Base-by-base conservation (phyloP, 495 filamentous ascomycete genomes). In the Hamigera avellanea region DNA sequence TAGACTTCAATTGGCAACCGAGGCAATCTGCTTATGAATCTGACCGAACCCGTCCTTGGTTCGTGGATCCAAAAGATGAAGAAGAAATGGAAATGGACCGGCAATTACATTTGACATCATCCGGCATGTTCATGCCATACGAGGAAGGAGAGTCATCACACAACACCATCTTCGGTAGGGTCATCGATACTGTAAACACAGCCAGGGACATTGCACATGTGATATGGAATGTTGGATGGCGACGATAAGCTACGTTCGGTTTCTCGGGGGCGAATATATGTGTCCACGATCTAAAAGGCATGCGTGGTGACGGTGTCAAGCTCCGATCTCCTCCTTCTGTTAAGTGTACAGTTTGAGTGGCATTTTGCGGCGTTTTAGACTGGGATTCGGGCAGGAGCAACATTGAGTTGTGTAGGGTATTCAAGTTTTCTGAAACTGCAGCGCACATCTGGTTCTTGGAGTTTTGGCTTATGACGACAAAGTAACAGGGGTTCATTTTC, bases 141-240 rank as follows among this genome's bases (percentile, higher is more conserved):
- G 80, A 88, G 19, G 82, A 88, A 32, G 64, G 75, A 4, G 77
- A 81, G 36, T 39, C 64, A 1, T 58, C 70, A 8, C 67, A 62
- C 30, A 61, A 72, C 19, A 68, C 73, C 14, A 61, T 96, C 25
- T 73, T 95, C 43, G 83, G 85, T 39, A 74, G 79, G 43, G 80
- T 95, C 15, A 77, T 91, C 50, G 85, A 96, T 54, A 91, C 87
- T 28, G 84, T 98, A 49, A 95, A 98, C 64, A 96, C 89, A 6
- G 88, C 89, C 29, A 80, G 79, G 45, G 91, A 98, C 48, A 98
- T 98, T 46, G 86, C 82, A 26, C 85, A 93, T 64, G 87, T 96
- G 26, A 85, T 96, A 44, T 93, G 86, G 88, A 98, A 98, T 53
- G 91, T 96, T 37, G 89, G 89, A 25, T 95, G 89, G 91, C 75